Evolutionary conservation across 176 grass and related monocot species (phyloP).

Genomic region (Ananas comosus): DNA sequence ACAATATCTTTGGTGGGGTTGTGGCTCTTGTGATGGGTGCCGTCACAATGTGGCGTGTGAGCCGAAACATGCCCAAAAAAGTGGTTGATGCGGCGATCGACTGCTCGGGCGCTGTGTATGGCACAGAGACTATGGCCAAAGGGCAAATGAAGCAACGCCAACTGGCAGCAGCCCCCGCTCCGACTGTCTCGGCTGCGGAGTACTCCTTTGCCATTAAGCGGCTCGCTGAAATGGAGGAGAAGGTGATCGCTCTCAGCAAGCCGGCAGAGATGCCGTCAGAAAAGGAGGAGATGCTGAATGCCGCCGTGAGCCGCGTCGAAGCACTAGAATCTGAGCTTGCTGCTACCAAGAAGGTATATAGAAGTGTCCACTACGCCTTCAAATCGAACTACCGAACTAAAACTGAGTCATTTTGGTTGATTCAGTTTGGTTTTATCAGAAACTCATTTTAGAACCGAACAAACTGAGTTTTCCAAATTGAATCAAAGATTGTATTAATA

Average conservation of each 20-base stretch:
- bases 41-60: slow-evolving; percentile 53
- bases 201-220: slow-evolving; percentile 36
- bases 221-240: slow-evolving; percentile 74
- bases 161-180: neutral
- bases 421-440: too few relatives aligned
- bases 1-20: slow-evolving; percentile 47
- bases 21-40: slow-evolving; percentile 78
- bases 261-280: slow-evolving; percentile 37
- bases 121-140: slow-evolving; percentile 18
- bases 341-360: slow-evolving; percentile 66
- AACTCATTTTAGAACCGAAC: too few relatives aligned
- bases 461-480: neutral
- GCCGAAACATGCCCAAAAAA: slow-evolving; percentile 51
- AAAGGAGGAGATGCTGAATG: slow-evolving; percentile 78
- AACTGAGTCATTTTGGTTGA: neutral
- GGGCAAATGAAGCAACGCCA: slow-evolving; percentile 23
- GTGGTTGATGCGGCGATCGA: slow-evolving; percentile 13
- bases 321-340: slow-evolving; percentile 76
- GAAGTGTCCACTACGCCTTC: too few relatives aligned
- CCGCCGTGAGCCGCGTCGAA: slow-evolving; percentile 57
- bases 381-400: neutral
- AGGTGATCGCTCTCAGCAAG: slow-evolving; percentile 43
- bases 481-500: neutral
- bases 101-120: slow-evolving; percentile 13
- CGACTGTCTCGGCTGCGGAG: slow-evolving; percentile 28